These are phyloP conservation scores for Ceratobasidium sp. DNA, from an alignment of 1,284 basidiomycete genomes.

Conservation along the genomic window DNA sequence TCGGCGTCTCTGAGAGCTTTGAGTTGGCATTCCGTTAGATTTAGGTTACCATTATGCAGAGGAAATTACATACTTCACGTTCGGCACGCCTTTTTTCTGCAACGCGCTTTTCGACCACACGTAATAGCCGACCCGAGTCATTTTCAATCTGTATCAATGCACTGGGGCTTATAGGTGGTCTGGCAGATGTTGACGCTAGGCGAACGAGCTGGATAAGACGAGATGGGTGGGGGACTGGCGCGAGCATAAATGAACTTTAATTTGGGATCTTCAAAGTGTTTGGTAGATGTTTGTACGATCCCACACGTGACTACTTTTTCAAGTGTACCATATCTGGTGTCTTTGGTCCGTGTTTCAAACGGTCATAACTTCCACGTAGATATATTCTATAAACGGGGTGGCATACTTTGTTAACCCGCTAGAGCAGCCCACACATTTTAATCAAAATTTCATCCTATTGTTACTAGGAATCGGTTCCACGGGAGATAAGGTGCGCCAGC, in stretches of 20 bases:
- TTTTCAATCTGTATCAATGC: slow-evolving; percentile 45
- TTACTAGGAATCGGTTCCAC: too few relatives aligned
- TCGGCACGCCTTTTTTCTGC: slow-evolving; percentile 46
- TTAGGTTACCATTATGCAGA: background rate
- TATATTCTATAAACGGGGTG: too few relatives aligned
- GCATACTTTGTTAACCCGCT: too few relatives aligned
- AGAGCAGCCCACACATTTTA: too few relatives aligned
- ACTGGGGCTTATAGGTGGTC: background rate
- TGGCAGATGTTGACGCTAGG: slow-evolving; percentile 1
- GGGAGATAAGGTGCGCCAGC: too few relatives aligned
- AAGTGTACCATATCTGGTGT: too few relatives aligned
- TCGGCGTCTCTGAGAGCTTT: slow-evolving; percentile 23
- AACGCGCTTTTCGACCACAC: slow-evolving; percentile 49
- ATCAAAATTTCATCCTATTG: too few relatives aligned
- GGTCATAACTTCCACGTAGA: too few relatives aligned
- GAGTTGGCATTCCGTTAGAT: background rate
- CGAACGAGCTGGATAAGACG: slow-evolving; percentile 11
- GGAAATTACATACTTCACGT: slow-evolving; percentile 49
- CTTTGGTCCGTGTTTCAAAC: too few relatives aligned
- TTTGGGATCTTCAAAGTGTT: background rate
- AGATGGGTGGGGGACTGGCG: background rate
- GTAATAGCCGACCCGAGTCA: slow-evolving; percentile 49
- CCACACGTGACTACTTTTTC: background rate
- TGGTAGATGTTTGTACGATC: background rate
- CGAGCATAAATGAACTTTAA: background rate